phyloP scores from a whole-genome alignment of 179 eudicot species.

The Silene vulgaris region DNA sequence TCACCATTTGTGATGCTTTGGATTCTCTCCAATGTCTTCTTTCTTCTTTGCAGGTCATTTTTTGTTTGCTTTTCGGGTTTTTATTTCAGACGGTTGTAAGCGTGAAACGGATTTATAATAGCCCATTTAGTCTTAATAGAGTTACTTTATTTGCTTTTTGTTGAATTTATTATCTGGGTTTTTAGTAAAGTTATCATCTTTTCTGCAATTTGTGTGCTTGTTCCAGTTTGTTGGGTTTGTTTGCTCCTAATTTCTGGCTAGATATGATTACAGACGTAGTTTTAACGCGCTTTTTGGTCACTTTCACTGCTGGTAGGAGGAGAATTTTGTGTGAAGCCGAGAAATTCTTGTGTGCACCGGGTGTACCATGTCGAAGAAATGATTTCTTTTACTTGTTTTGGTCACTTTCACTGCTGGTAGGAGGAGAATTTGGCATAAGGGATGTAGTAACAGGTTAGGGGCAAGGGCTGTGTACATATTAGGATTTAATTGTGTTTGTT shows the following conservation, averaged over 20 bases:
- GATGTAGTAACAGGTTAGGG: too few relatives aligned
- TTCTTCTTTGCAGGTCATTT: slow-evolving; percentile 2
- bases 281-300: too few relatives aligned
- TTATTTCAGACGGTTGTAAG: too few relatives aligned
- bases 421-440: too few relatives aligned
- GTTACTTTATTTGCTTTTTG: slow-evolving; percentile 12
- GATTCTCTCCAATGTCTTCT: background rate
- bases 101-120: too few relatives aligned
- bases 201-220: background rate
- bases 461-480: background rate
- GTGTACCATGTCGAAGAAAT: background rate
- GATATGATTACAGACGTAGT: background rate
- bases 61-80: background rate
- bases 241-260: too few relatives aligned
- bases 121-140: too few relatives aligned
- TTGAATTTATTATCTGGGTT: slow-evolving; percentile 6
- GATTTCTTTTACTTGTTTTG: background rate
- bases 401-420: background rate
- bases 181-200: background rate
- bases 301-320: too few relatives aligned
- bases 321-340: background rate
- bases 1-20: slow-evolving; percentile 14
- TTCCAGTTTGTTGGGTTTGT: background rate
- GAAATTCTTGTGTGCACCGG: background rate
- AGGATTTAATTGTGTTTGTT: too few relatives aligned